A percentile compares a stretch with the other conserved stretches of the same genome.
phyloP scores from a whole-genome alignment of 2,329 filamentous ascomycete species.

The Cladosporium sp. region DNA sequence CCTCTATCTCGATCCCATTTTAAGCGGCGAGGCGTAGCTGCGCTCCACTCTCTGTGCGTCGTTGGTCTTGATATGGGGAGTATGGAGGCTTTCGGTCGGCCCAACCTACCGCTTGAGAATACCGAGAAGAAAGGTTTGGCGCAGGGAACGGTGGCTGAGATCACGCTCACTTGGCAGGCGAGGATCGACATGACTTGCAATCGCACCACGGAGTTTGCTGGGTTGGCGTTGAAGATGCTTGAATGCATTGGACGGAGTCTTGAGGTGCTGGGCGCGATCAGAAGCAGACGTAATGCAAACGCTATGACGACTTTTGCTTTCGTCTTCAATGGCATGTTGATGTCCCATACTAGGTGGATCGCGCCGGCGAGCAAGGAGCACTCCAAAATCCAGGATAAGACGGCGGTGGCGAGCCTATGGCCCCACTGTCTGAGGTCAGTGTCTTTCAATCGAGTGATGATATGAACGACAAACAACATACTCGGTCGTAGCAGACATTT shows the following conservation, averaged over 20 bases:
- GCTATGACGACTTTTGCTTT: constrained; percentile 29
- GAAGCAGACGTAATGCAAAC: constrained; percentile 30
- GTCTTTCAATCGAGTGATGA: not conserved
- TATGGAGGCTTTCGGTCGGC: constrained; percentile 5
- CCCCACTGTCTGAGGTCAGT: constrained; percentile 15
- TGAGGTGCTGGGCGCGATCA: constrained; percentile 5
- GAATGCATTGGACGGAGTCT: constrained; percentile 1
- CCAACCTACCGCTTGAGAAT: constrained; percentile 17
- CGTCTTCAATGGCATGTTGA: constrained; percentile 28
- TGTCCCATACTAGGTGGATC: constrained; percentile 28
- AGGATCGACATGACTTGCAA: constrained; percentile 28
- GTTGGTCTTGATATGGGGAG: constrained; percentile 12
- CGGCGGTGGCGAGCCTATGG: constrained; percentile 24
- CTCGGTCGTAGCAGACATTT: constrained; percentile 23
- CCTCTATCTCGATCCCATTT: not conserved
- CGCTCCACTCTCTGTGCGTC: not conserved
- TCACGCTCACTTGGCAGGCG: constrained; percentile 31
- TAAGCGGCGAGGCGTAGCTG: too few species aligned
- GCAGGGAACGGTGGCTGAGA: constrained; percentile 34
- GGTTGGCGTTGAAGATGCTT: constrained; percentile 21
- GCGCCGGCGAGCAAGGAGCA: constrained; percentile 26
- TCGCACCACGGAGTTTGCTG: constrained; percentile 19
- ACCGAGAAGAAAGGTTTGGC: constrained; percentile 33
- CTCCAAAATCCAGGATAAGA: constrained; percentile 27
- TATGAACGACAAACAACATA: not conserved